A percentile compares a stretch with the other conserved stretches of the same genome.
Conservation (phyloP, 495 filamentous ascomycete species). For the Penicillium manginii region DNA sequence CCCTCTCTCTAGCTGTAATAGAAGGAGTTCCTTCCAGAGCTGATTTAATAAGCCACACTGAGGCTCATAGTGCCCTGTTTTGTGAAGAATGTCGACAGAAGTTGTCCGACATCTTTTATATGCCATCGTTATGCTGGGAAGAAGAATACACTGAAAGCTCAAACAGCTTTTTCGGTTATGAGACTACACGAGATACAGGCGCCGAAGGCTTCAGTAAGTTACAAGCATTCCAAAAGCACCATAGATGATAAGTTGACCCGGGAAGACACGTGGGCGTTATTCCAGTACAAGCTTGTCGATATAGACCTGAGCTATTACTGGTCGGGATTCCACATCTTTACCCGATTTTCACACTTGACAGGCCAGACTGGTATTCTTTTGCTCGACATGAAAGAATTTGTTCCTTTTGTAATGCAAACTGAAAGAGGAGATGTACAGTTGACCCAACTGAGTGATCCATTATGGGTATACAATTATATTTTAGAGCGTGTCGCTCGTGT, state of each 20-base stretch:
- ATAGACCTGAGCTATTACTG: conserved; percentile 5
- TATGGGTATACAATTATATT: conserved; percentile 18
- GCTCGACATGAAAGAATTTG: conserved; percentile 27
- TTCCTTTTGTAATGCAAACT: conserved; percentile 7
- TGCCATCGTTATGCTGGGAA: conserved; percentile 18
- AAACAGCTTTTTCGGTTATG: conserved; percentile 11
- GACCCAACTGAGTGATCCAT: conserved; percentile 17
- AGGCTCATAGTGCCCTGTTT: background rate
- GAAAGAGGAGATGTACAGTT: background rate
- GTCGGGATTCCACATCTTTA: conserved; percentile 21
- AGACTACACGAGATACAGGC: conserved; percentile 3
- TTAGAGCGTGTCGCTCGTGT: conserved; percentile 20
- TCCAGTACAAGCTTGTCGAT: conserved; percentile 8
- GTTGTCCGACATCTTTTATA: conserved; percentile 3
- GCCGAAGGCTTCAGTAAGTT: conserved; percentile 12
- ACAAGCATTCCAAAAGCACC: background rate
- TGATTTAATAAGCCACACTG: background rate
- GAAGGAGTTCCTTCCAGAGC: background rate
- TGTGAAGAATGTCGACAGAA: conserved; percentile 7
- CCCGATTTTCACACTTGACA: conserved; percentile 26
- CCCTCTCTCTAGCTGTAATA: background rate
- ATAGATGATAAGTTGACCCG: background rate
- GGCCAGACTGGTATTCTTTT: conserved; percentile 30
- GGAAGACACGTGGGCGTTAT: conserved; percentile 13
- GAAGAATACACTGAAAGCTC: background rate